Percentiles rank a stretch among this genome's conserved stretches.
phyloP scores from a whole-genome alignment of 345 rosid species.

The Citrus sp. region DNA sequence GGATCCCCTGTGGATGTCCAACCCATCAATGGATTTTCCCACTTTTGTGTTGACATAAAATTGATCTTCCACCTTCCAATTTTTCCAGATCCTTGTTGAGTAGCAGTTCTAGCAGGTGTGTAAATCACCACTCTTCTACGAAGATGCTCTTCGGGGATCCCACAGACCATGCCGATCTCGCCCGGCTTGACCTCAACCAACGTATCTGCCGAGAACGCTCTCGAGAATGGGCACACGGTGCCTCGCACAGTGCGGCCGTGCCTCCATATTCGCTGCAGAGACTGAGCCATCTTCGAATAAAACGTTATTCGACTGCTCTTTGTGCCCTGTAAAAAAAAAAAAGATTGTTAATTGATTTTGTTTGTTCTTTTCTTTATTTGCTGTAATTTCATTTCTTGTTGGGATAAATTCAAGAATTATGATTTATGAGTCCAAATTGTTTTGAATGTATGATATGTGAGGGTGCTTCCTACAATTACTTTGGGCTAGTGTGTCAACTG shows the following conservation, averaged over 20 bases:
- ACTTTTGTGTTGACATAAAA: constrained; percentile 89
- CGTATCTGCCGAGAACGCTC: constrained; percentile 57
- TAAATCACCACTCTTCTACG: constrained; percentile 75
- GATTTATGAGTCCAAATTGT: too few relatives aligned
- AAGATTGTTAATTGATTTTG: too few relatives aligned
- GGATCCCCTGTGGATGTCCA: constrained; percentile 99
- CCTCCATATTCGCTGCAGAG: constrained; percentile 44
- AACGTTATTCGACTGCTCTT: background rate
- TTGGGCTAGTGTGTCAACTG: too few relatives aligned
- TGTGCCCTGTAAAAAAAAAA: background rate
- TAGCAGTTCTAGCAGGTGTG: constrained; percentile 92
- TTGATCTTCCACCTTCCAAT: constrained; percentile 94
- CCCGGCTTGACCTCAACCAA: constrained; percentile 74
- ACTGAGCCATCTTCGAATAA: constrained; percentile 47
- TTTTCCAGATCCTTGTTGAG: constrained; percentile 97
- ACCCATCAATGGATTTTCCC: constrained; percentile 99
- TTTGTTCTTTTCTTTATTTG: too few relatives aligned
- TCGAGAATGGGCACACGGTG: constrained; percentile 27
- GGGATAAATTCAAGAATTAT: too few relatives aligned
- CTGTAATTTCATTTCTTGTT: too few relatives aligned
- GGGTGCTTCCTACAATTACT: too few relatives aligned
- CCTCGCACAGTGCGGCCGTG: constrained; percentile 31
- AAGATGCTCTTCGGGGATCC: constrained; percentile 89
- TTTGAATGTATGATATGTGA: too few relatives aligned
- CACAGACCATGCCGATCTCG: constrained; percentile 87